Base-by-base conservation (phyloP, 495 filamentous ascomycete genomes). In the Parachaetomium inaequale region DNA sequence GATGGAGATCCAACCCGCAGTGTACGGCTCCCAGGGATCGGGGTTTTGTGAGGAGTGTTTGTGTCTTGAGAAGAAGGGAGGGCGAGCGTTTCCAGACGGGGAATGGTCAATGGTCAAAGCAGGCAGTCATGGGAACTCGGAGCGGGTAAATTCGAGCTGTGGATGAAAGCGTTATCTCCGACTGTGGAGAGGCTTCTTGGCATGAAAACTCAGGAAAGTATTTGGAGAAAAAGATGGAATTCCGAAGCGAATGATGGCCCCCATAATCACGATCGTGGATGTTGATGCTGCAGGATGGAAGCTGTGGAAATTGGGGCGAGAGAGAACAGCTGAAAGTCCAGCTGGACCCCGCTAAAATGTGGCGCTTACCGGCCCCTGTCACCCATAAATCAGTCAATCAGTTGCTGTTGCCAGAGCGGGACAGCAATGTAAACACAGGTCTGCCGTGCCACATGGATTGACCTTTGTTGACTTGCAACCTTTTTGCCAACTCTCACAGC, bases 341-440 rank as follows among this genome's bases (percentile, higher is more conserved):
- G 26, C 46, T 46, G 52, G 8, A 61, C 64, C 61, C 64, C 56
- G 55, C 64, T 56, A 55, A 55, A 58, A n/a, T 36, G 42, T 60
- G 47, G 47, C 42, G 43, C 54, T 42, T 14, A 45, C 25, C 36
- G 36, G 49, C 54, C 61, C 64, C 62, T 61, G 61, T 50, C 45
- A 31, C 23, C 45, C 50, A 59, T 58, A 47, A 55, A 55, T 52
- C 59, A 34, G 29, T 34, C 32, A 42, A 28, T 61, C 63, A 43
- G 38, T 38, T 32, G 61, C 51, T 66, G 65, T 62, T 70, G 67
- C 67, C 65, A 34, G 31, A 40, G 54, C 54, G 26, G 25, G 38
- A 31, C 36, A 17, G 54, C 46, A 46, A 53, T 53, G 65, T 70
- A 67, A 67, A 70, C 67, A 70, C 60, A 46, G 42, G 17, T 43